Evolutionary conservation across 352 stramenopile species (phyloP).

Genomic region (Phytophthora boehmeriae): DNA sequence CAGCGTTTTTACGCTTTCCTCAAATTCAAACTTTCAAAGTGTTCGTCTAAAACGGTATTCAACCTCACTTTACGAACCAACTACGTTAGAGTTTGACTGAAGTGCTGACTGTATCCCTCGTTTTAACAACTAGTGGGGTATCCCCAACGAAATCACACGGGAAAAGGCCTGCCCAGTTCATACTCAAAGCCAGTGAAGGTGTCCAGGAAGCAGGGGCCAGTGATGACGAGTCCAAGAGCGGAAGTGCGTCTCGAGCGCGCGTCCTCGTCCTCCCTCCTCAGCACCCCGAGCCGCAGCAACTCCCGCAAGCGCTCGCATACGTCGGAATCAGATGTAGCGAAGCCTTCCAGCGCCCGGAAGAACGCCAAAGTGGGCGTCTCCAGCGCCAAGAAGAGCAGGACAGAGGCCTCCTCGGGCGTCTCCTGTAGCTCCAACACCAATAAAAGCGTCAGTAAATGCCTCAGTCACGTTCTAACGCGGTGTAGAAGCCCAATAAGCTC

Average conservation of each 20-base stretch:
- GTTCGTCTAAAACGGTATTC: not conserved
- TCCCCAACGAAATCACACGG: not conserved
- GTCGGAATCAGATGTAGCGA: slow-evolving; percentile 26
- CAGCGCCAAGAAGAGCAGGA: slow-evolving; percentile 47
- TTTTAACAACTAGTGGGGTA: slow-evolving; percentile 3
- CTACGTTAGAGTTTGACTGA: not conserved
- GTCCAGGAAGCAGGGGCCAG: not conserved
- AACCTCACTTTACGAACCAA: not conserved
- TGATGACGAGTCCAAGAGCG: slow-evolving; percentile 33
- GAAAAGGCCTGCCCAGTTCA: slow-evolving; percentile 18
- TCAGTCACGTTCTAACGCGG: not conserved
- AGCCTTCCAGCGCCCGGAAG: slow-evolving; percentile 22
- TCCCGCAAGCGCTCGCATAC: slow-evolving; percentile 36
- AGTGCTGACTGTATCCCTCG: not conserved
- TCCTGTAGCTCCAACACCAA: slow-evolving; percentile 22
- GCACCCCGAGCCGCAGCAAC: slow-evolving; percentile 17
- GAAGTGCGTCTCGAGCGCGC: slow-evolving; percentile 16
- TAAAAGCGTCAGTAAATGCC: slow-evolving; percentile 33
- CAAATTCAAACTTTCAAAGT: slow-evolving; percentile 33
- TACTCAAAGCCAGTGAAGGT: not conserved
- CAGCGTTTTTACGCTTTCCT: not conserved
- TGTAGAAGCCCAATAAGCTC: slow-evolving; percentile 13
- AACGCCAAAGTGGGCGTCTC: slow-evolving; percentile 11
- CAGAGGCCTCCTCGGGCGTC: slow-evolving; percentile 13
- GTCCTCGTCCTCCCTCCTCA: slow-evolving; percentile 17